Base-by-base conservation (phyloP, 108 stramenopile genomes). In the Nannochloropsis salina region DNA sequence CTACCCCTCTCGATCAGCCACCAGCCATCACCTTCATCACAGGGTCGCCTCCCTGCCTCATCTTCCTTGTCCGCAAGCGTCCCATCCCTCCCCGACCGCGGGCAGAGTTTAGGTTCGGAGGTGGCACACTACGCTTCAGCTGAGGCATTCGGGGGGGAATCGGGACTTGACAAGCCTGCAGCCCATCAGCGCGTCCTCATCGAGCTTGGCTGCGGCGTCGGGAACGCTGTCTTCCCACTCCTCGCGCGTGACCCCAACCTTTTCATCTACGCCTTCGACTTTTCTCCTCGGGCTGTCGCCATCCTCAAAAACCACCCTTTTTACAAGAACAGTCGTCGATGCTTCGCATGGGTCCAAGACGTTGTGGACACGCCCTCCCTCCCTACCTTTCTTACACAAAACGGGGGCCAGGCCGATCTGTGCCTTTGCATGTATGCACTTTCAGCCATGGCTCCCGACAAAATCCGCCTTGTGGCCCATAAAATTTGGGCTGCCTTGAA, bases 191-290 rank as follows among this genome's bases (percentile, higher is more conserved):
- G 42, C 44, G 82, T 84, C 21, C 45, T 91, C 45, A 41, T 91
- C 74, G 91, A 91, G 84, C 80, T 91, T 42, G 91, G 91, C 41
- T 88, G 91, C 85, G 91, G 91, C 31, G 91, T 91, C 31, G 91
- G 91, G 41, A 91, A 91, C 80, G 90, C 91, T 12, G 89, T 91
- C 21, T 88, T 90, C 45, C 91, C 91, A 1, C 86, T 91, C 20
- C 84, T 91, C 44, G 84, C 88, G 85, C 42, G 88, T 9, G 90
- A 91, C 44, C 43, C 42, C 9, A 43, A 43, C 12, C 84, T 88
- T 40, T 83, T 80, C 84, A 61, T 88, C 11, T 42, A 84, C 31
- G 88, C 88, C 42, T 44, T 85, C 5, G 88, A 88, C 44, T 44
- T 88, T 43, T 80, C 88, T 11, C 31, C 82, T 9, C 44, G 42